A percentile compares a stretch with the other conserved stretches of the same genome.
Evolutionary conservation across 768 basidiomycete species (phyloP).

Genomic region (Chiua virens): DNA sequence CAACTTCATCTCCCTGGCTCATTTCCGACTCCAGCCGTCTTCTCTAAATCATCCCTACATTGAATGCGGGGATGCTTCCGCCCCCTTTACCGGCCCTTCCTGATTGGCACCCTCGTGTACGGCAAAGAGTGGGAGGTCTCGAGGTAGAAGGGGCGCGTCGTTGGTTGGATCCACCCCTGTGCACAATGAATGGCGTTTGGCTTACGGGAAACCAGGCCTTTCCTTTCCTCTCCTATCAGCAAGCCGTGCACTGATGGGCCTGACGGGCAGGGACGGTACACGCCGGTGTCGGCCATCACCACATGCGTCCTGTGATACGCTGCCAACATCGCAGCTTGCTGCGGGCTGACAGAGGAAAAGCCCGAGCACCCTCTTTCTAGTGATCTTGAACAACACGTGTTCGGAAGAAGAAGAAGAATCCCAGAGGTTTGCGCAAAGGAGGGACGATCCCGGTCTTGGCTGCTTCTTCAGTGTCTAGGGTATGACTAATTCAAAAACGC

Average conservation of each 20-base stretch:
- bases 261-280: not conserved
- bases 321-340: slow-evolving; percentile 1
- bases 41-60: not conserved
- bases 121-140: not conserved
- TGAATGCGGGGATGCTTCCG: not conserved
- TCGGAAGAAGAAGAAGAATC: not conserved
- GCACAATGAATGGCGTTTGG: not conserved
- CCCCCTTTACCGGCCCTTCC: slow-evolving; percentile 5
- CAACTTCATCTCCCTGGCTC: not conserved
- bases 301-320: slow-evolving; percentile 14
- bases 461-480: slow-evolving; percentile 4
- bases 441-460: slow-evolving; percentile 12
- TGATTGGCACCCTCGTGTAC: slow-evolving; percentile 7
- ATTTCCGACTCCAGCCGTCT: not conserved
- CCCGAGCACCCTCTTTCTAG: slow-evolving; percentile 16
- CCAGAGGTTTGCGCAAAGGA: slow-evolving; percentile 3
- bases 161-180: not conserved
- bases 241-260: not conserved
- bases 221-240: slow-evolving; percentile 2
- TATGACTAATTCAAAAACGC: slow-evolving; percentile 18
- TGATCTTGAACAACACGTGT: slow-evolving; percentile 24
- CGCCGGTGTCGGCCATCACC: not conserved
- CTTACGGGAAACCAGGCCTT: slow-evolving; percentile 13
- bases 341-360: slow-evolving; percentile 6
- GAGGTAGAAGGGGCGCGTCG: slow-evolving; percentile 2